Evolutionary conservation across 768 basidiomycete species (phyloP).

Genomic region (Podaxis sp.): DNA sequence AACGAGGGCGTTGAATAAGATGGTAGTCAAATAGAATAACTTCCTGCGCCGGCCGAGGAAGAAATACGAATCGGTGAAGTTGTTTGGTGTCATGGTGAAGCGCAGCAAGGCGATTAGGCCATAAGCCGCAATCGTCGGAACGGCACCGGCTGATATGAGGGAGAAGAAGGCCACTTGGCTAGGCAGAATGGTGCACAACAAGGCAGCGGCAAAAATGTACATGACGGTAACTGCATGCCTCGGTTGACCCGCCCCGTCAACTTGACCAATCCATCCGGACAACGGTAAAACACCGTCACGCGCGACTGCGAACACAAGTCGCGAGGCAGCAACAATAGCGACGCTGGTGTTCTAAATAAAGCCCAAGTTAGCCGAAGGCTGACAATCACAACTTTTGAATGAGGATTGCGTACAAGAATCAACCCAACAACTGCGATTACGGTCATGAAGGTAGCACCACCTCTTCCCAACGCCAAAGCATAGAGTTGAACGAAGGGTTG

Average conservation of each 20-base stretch:
- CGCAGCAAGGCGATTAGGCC: slow-evolving; percentile 77
- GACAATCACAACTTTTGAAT: background rate
- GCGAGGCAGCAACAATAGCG: slow-evolving; percentile 84
- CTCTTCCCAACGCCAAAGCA: slow-evolving; percentile 76
- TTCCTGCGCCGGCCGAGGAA: slow-evolving; percentile 63
- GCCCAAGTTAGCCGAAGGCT: background rate
- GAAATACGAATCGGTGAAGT: slow-evolving; percentile 74
- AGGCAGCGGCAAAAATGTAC: slow-evolving; percentile 66
- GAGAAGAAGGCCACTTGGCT: slow-evolving; percentile 93
- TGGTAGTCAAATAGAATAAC: slow-evolving; percentile 67
- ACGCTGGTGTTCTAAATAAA: slow-evolving; percentile 76
- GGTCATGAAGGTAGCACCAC: slow-evolving; percentile 85
- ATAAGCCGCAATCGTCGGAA: slow-evolving; percentile 89
- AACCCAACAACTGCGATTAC: slow-evolving; percentile 81
- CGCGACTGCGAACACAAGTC: slow-evolving; percentile 90
- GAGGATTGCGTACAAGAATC: slow-evolving; percentile 57
- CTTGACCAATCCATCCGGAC: slow-evolving; percentile 78
- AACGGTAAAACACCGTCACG: slow-evolving; percentile 89
- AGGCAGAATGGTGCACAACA: slow-evolving; percentile 88
- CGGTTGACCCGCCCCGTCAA: slow-evolving; percentile 72
- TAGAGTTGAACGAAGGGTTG: slow-evolving; percentile 93
- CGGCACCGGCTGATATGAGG: slow-evolving; percentile 79
- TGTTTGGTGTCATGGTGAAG: slow-evolving; percentile 72
- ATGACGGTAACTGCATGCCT: slow-evolving; percentile 86
- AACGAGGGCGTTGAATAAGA: slow-evolving; percentile 70